Evolutionary conservation across 164 flowering plant species (phyloP).

Genomic region (Umbilicus rupestris): DNA sequence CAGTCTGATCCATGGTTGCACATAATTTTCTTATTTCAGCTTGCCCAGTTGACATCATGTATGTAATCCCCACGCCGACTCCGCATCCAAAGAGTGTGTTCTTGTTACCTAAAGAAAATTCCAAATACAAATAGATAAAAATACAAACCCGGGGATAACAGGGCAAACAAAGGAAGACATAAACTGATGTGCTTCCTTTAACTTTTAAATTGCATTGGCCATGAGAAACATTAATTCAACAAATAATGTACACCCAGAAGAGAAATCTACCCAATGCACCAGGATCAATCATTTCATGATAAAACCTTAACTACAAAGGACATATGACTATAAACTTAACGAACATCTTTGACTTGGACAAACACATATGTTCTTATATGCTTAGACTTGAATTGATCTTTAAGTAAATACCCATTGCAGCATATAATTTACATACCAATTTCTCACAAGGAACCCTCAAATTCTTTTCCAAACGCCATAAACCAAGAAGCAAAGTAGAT

Average conservation of each 20-base stretch:
- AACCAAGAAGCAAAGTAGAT: neutral
- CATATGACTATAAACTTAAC: neutral
- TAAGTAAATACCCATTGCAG: neutral
- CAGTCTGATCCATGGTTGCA: conserved; percentile 43
- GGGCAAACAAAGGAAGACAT: neutral
- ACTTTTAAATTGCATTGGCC: neutral
- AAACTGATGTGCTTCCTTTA: neutral
- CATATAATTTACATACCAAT: neutral
- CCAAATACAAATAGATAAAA: neutral
- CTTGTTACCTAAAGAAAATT: conserved; percentile 24
- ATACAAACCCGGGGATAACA: neutral
- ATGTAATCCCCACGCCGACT: conserved; percentile 57
- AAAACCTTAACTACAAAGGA: neutral
- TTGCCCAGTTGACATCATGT: conserved; percentile 66
- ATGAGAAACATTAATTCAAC: neutral
- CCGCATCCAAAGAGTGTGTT: conserved; percentile 45
- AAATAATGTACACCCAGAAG: neutral
- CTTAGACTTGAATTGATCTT: too few relatives aligned
- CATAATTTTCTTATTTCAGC: conserved; percentile 51
- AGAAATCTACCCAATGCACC: neutral
- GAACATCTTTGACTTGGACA: neutral
- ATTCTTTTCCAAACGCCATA: neutral
- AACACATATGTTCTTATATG: too few relatives aligned
- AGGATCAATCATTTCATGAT: neutral
- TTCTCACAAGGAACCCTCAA: neutral